Evolutionary conservation across 306 rosid genomes (phyloP), one percentile per base, ranked within the genome.

Genomic region (Begonia loranthoides): DNA sequence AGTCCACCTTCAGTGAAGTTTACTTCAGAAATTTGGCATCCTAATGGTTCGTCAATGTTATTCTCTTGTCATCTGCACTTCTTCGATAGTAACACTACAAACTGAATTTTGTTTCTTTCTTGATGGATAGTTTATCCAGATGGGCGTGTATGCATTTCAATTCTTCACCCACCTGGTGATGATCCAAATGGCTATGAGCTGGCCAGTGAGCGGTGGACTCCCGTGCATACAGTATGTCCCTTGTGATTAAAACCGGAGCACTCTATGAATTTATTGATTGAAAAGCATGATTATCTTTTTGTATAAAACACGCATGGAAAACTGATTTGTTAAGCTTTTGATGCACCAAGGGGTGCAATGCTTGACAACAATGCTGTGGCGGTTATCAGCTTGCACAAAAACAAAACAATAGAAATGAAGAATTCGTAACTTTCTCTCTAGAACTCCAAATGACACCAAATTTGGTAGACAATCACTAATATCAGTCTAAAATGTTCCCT

Each of bases 141-240:
- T 76, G 97, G 97, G 9, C 97, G 97, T 60, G 97, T 90, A 64
- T 90, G 97, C 75, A 90, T 90, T 63, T 90, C 97, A 50, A 90
- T 90, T 55, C 97, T 90, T 64, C 97, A 90, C 67, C 95, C 97
- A 19, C 97, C 97, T 11, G 97, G 97, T 49, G 97, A 90, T 4
- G 97, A 90, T 65, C 97, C 95, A 9, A 90, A 85, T 78, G 97
- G 97, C 54, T 90, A 90, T 11, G 97, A 90, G 70, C 95, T 90
- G 68, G 95, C 97, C 9, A 90, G 97, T 58, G 97, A 90, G 72
- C 94, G 97, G 45, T 90, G 97, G 97, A 90, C 85, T 4, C 97
- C 97, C 8, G 97, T 90, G 64, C 97, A 90, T 67, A 90, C 95
- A 15, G 97, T 90, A 84, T 49, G 21, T n/a, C 6, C 6, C 15